These are phyloP conservation scores for Cucumis melo DNA, from an alignment of 306 rosid species.

Conservation along the genomic window DNA sequence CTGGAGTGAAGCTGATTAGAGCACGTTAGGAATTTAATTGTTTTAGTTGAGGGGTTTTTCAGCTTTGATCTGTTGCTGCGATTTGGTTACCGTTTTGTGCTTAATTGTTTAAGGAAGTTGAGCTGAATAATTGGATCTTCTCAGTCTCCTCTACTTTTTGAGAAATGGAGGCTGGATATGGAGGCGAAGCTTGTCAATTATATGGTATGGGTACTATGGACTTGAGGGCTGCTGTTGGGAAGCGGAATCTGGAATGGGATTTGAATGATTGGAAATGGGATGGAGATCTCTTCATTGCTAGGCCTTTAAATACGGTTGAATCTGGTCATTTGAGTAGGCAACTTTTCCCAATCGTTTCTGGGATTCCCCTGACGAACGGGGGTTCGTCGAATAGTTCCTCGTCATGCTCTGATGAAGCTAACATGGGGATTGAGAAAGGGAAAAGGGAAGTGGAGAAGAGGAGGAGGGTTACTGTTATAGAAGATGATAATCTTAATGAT, in stretches of 20 bases:
- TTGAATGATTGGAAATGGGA: slow-evolving; percentile 78
- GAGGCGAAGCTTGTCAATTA: slow-evolving; percentile 29
- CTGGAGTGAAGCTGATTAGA: slow-evolving; percentile 29
- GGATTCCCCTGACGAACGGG: slow-evolving; percentile 24
- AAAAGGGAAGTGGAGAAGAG: slow-evolving; percentile 63
- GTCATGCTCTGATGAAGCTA: slow-evolving; percentile 60
- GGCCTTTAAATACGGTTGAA: slow-evolving; percentile 33
- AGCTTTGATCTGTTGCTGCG: slow-evolving; percentile 12
- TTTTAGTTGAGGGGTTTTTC: neutral
- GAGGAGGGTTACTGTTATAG: slow-evolving; percentile 48
- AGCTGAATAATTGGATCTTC: neutral
- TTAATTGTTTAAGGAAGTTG: neutral
- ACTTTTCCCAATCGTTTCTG: slow-evolving; percentile 41
- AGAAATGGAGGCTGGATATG: slow-evolving; percentile 61
- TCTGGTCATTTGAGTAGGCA: slow-evolving; percentile 36
- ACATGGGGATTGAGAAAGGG: slow-evolving; percentile 27
- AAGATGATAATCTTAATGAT: slow-evolving; percentile 39
- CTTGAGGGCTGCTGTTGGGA: slow-evolving; percentile 34
- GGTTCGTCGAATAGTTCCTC: slow-evolving; percentile 65
- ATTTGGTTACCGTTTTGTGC: slow-evolving; percentile 3
- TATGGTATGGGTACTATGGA: slow-evolving; percentile 33
- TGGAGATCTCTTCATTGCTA: slow-evolving; percentile 69
- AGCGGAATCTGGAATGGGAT: slow-evolving; percentile 65
- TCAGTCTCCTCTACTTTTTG: neutral
- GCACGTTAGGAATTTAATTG: slow-evolving; percentile 3